Evolutionary conservation across 2,329 filamentous ascomycete species (phyloP), one percentile per base, ranked within the genome.

Genomic region (Leptographium wingfieldii): DNA sequence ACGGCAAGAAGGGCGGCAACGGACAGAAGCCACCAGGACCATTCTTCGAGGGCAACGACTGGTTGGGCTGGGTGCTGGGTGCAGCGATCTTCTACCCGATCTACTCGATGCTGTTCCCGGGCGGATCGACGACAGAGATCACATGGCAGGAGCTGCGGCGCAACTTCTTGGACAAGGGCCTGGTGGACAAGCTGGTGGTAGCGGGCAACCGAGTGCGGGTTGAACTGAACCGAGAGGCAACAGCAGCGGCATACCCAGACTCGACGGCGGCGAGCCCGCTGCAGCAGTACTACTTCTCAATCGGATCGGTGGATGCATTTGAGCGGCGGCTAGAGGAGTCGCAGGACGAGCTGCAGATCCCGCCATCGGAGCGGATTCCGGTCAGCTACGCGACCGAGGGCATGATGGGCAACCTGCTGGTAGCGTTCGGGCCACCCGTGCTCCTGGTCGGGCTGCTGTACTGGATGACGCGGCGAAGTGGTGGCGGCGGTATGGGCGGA

Each of bases 121-220:
- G 68, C 56, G 75, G 78, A 64, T 73, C 74, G 43, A 69, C 69
- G 12, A 70, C 84, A 68, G 92, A 99, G 70, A 96, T 99, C 61
- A 97, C 94, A 59, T 99, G 91, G 90, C 92, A 99, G 74, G 94
- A 99, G 74, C 90, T 99, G 75, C 81, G 89, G 64, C 92, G 84
- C 66, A 94, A 90, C 38, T 97, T 96, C 78, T 79, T 99, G 62
- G 91, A 96, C 74, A 96, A 95, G 78, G 94, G 94, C 9, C 80
- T 99, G 29, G 92, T 99, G 25, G 89, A 96, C 75, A 96, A 92
- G 76, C 80, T 99, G 22, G 86, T 95, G 40, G 81, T 96, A 57
- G 85, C 91, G 66, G 82, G 85, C 64, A 85, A 83, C 67, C 83
- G 82, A 63, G 94, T 97, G 54, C 63, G 66, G 31, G 88, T 91